Evolutionary conservation across 129 eudicot genomes (phyloP).

Genomic region (Erigeron canadensis): DNA sequence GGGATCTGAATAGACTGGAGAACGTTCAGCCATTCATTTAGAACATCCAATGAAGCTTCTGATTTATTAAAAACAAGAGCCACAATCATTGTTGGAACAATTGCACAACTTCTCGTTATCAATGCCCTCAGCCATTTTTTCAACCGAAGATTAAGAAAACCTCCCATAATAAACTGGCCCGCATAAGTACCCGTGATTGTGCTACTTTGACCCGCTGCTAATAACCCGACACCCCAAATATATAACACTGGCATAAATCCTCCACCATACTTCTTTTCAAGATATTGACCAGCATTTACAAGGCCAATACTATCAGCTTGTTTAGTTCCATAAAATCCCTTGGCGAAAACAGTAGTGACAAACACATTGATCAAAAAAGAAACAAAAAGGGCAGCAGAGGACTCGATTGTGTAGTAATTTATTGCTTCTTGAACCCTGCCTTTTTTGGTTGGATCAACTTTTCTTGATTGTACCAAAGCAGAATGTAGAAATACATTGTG

Average conservation of each 20-base stretch:
- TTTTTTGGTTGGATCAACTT: constrained; percentile 60
- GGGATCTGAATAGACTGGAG: constrained; percentile 96
- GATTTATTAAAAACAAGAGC: constrained; percentile 76
- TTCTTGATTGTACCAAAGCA: constrained; percentile 86
- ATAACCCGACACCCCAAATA: constrained; percentile 91
- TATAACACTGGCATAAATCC: constrained; percentile 76
- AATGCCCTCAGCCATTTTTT: constrained; percentile 79
- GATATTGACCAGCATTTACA: constrained; percentile 92
- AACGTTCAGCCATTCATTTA: constrained; percentile 96
- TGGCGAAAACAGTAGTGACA: constrained; percentile 91
- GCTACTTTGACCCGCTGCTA: constrained; percentile 98
- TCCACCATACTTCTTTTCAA: constrained; percentile 82
- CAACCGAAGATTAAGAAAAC: constrained; percentile 67
- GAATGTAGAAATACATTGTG: constrained; percentile 91
- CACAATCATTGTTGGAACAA: constrained; percentile 80
- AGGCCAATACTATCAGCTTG: constrained; percentile 76
- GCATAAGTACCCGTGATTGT: constrained; percentile 96
- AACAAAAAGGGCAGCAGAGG: constrained; percentile 69
- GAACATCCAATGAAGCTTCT: constrained; percentile 71
- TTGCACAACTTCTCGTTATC: constrained; percentile 90
- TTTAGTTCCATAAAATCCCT: constrained; percentile 73
- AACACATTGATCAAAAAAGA: constrained; percentile 81
- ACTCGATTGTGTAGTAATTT: constrained; percentile 81
- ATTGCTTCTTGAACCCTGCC: constrained; percentile 85
- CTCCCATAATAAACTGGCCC: constrained; percentile 96